These are phyloP conservation scores for Symbiodinium pilosum DNA, from an alignment of 73 alveolate genomes.

Conservation along the genomic window DNA sequence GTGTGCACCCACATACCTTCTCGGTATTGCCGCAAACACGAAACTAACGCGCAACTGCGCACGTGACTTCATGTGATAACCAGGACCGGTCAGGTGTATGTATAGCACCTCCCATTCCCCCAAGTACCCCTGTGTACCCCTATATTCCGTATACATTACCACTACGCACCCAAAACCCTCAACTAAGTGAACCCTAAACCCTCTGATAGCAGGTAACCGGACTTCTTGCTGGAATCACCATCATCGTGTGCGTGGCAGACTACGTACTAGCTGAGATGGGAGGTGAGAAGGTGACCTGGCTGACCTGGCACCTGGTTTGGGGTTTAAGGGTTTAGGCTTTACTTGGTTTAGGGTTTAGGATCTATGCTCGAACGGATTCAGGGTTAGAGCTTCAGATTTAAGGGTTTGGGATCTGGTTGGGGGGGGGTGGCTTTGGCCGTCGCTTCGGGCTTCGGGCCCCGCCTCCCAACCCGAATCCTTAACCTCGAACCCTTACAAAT, in stretches of 20 bases:
- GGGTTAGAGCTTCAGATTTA: background rate
- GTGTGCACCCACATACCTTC: too few species aligned
- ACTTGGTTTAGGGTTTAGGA: background rate
- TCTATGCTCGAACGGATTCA: background rate
- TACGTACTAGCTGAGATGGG: conserved; percentile 91
- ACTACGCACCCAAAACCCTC: background rate
- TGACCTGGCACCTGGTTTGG: background rate
- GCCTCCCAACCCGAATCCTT: too few species aligned
- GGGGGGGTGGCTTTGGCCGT: too few species aligned
- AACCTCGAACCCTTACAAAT: too few species aligned
- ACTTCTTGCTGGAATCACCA: conserved; percentile 52
- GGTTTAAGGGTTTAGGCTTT: background rate
- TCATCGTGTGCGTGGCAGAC: conserved; percentile 93
- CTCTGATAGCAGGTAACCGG: conserved; percentile 36
- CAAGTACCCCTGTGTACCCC: too few species aligned
- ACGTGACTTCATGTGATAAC: too few species aligned
- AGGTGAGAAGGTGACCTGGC: conserved; percentile 57
- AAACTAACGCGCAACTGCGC: too few species aligned
- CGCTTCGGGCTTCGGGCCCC: too few species aligned
- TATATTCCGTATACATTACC: too few species aligned
- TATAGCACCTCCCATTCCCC: too few species aligned
- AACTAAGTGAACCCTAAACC: background rate
- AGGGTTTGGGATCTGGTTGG: background rate
- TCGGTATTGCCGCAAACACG: too few species aligned
- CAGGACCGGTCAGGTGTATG: too few species aligned